A percentile compares a stretch with the other conserved stretches of the same genome.
Conservation (phyloP, 345 rosid genomes). For the Salix dunnii region DNA sequence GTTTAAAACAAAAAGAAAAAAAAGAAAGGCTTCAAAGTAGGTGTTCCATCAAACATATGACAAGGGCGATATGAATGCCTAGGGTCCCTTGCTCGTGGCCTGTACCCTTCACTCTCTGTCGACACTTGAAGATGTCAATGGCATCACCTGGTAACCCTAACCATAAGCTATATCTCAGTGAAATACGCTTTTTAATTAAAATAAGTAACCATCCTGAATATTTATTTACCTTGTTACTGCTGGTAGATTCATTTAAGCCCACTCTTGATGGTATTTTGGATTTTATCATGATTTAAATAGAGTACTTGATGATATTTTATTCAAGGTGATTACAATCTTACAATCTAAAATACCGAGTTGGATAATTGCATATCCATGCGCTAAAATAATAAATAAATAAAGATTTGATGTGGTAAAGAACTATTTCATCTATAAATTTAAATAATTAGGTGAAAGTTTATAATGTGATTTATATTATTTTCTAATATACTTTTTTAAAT, state of each 20-base stretch:
- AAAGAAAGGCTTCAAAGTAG: neutral
- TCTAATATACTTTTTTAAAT: too few relatives aligned
- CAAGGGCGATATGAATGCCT: neutral
- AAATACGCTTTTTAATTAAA: too few relatives aligned
- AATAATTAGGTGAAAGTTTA: too few relatives aligned
- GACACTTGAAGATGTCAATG: neutral
- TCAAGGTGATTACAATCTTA: too few relatives aligned
- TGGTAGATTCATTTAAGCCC: neutral
- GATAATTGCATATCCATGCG: neutral
- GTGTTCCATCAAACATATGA: neutral
- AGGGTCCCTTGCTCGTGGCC: neutral
- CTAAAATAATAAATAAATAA: neutral
- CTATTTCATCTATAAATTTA: fast-evolving
- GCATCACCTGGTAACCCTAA: neutral
- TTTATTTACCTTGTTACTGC: neutral
- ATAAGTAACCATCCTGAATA: too few relatives aligned
- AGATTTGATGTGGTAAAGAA: neutral
- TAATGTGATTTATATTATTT: too few relatives aligned
- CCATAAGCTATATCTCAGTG: neutral
- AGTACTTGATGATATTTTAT: neutral
- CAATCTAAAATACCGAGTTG: neutral
- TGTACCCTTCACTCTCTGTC: neutral
- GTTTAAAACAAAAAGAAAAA: neutral
- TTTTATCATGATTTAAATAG: too few relatives aligned
- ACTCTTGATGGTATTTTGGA: too few relatives aligned